Evolutionary conservation across 495 filamentous ascomycete species (phyloP).

Genomic region (Penicillium goetzii): DNA sequence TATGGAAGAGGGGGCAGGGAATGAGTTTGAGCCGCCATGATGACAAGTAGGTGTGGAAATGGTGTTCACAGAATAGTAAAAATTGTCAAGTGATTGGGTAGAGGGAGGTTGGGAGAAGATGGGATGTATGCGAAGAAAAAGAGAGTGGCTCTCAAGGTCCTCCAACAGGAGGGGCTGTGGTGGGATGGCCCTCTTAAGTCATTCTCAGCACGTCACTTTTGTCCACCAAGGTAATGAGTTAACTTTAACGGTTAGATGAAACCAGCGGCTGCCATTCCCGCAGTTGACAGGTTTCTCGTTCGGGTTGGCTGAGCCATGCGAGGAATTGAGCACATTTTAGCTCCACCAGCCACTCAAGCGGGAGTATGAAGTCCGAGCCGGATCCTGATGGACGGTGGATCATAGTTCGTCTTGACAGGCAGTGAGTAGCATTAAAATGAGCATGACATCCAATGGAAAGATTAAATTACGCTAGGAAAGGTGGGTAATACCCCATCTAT

Average conservation of each 20-base stretch:
- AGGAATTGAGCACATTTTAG: constrained; percentile 29
- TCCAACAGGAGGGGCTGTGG: background rate
- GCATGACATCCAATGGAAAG: no score
- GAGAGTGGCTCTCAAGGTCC: constrained; percentile 26
- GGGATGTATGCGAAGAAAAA: background rate
- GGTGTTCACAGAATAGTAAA: background rate
- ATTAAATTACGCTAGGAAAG: no score
- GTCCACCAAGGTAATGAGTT: constrained; percentile 21
- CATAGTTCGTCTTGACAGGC: no score
- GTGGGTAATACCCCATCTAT: no score
- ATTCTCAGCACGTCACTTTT: constrained; percentile 1
- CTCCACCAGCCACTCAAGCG: constrained; percentile 10
- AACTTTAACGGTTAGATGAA: background rate
- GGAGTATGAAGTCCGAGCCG: background rate
- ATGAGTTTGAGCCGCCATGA: constrained; percentile 26
- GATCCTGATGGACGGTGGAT: background rate
- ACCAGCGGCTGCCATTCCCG: background rate
- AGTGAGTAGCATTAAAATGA: no score
- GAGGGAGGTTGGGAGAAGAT: background rate
- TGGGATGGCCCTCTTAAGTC: constrained; percentile 15
- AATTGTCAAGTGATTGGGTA: background rate
- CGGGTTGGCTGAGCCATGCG: constrained; percentile 12
- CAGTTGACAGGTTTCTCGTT: background rate
- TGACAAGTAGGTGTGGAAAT: background rate
- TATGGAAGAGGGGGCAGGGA: constrained; percentile 50